These are phyloP conservation scores for Thuidium tamariscinum DNA, from an alignment of 225 moss, liverwort and hornwort species.

Conservation along the genomic window DNA sequence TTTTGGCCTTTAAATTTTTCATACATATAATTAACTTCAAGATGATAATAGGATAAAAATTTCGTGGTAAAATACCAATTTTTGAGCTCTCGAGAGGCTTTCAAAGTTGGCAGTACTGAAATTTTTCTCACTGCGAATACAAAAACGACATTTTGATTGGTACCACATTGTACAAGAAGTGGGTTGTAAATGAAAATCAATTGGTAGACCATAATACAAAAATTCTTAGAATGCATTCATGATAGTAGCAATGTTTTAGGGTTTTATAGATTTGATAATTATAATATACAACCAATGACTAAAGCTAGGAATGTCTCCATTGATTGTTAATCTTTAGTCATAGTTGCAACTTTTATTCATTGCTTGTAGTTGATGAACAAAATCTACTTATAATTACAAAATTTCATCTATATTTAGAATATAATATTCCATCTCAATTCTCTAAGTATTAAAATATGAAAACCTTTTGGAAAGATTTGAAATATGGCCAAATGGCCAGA, in stretches of 20 bases:
- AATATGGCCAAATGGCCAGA: too few relatives aligned
- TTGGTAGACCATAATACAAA: not conserved
- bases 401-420: not conserved
- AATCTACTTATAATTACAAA: not conserved
- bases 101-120: too few relatives aligned
- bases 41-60: too few relatives aligned
- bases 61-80: too few relatives aligned
- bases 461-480: too few relatives aligned
- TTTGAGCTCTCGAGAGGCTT: too few relatives aligned
- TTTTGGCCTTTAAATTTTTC: too few relatives aligned
- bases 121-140: too few relatives aligned
- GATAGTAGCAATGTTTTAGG: rapidly evolving
- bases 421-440: not conserved
- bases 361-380: not conserved
- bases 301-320: not conserved
- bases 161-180: not conserved
- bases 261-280: not conserved
- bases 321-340: not conserved
- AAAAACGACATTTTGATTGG: too few relatives aligned
- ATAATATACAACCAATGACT: not conserved
- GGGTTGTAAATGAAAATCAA: not conserved
- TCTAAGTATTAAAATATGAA: too few relatives aligned
- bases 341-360: not conserved
- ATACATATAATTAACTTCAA: too few relatives aligned
- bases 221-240: not conserved